Evolutionary conservation across 345 rosid species (phyloP), one percentile per base, ranked within the genome.

Genomic region (Citrus mangshanensis): DNA sequence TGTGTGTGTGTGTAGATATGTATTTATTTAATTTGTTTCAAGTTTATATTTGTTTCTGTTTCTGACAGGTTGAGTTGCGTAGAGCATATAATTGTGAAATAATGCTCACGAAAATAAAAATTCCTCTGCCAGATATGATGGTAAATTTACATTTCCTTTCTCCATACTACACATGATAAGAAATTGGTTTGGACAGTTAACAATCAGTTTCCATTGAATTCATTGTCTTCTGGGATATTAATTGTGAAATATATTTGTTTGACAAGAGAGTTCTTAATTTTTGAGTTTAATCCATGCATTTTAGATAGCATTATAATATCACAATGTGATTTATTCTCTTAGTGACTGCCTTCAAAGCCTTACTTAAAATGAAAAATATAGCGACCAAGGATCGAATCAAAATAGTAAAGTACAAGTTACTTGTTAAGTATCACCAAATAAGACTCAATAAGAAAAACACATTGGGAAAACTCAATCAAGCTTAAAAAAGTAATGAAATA

Each of bases 81-180:
- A 91, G 97, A 82, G 99, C 99, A 27, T 89, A 95, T 85, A 94
- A 95, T 80, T 95, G 99, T 86, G 99, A 95, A 88, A 95, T 95
- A 84, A 95, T 95, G 99, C 97, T 95, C 77, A 85, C 99, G 74
- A 94, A 93, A 85, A 86, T 95, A 81, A 95, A 95, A 86, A 84
- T 95, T 79, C 99, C 99, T 67, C 88, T 95, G 74, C 97, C 95
- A 14, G 95, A 90, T 77, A 89, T 95, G 98, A 88, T 95, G 84
- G 99, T 95, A 94, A 90, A 98, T 85, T 81, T 62, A 72, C 77
- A 75, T 73, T 82, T 81, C 37, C 70, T 79, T 83, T 16, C 37
- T 42, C 55, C 62, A 56, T 74, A 13, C 56, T 42, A 35, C 22
- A 32, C 9, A 8, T 74, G 35, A 64, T 37, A 34, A 21, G 27